Percentiles rank a stretch among this genome's conserved stretches.
These are phyloP conservation scores for Melastoma malabathricum DNA, from an alignment of 345 rosid genomes.

Conservation along the genomic window DNA sequence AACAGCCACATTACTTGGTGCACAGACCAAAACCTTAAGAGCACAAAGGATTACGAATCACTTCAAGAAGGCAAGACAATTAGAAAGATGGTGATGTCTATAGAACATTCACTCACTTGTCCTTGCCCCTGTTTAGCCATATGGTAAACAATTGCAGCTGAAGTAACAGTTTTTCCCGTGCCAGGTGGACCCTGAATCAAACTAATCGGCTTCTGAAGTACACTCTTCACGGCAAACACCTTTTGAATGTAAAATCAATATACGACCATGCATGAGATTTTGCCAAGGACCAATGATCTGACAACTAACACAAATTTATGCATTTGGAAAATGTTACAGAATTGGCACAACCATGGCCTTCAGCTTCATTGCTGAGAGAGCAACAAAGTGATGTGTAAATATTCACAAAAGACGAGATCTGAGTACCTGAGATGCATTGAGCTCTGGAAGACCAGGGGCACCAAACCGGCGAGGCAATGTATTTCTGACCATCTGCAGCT, in stretches of 20 bases:
- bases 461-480: slow-evolving; percentile 91
- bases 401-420: not conserved
- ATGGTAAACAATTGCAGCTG: slow-evolving; percentile 98
- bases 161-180: slow-evolving; percentile 98
- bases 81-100: not conserved
- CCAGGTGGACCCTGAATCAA: slow-evolving; percentile 99
- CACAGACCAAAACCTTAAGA: slow-evolving; percentile 85
- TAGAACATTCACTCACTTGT: slow-evolving; percentile 33
- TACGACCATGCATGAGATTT: not conserved
- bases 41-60: not conserved
- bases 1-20: slow-evolving; percentile 98
- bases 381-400: too few species aligned
- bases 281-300: not conserved
- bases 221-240: slow-evolving; percentile 98
- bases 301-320: slow-evolving; percentile 1
- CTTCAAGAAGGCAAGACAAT: not conserved
- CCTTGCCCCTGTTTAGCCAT: slow-evolving; percentile 99
- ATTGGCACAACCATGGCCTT: too few species aligned
- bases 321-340: too few species aligned
- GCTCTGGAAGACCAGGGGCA: slow-evolving; percentile 98
- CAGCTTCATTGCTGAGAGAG: too few species aligned
- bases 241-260: slow-evolving; percentile 3
- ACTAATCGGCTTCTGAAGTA: slow-evolving; percentile 94
- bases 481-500: slow-evolving; percentile 90
- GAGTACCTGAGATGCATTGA: slow-evolving; percentile 95